Conservation (phyloP, 768 basidiomycete genomes). For the Coprinopsis marcescibilis region DNA sequence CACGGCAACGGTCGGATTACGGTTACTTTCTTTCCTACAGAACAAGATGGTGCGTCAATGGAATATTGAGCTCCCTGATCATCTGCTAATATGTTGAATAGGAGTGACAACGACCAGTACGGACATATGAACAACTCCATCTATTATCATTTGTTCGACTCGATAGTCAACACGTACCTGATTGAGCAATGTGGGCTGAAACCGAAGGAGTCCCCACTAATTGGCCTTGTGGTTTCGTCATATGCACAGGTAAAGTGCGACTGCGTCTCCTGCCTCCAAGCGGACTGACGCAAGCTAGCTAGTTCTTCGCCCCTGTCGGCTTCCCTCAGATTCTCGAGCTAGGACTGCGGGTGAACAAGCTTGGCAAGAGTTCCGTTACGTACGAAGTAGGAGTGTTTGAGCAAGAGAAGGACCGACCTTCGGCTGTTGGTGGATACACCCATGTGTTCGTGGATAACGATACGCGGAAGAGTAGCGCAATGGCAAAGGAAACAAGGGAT, state of each 20-base stretch:
- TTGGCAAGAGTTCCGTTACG: slow-evolving; percentile 71
- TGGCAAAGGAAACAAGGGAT: slow-evolving; percentile 33
- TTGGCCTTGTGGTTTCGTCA: slow-evolving; percentile 77
- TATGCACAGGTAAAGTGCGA: slow-evolving; percentile 49
- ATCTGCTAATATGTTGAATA: slow-evolving; percentile 20
- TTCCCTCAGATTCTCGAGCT: slow-evolving; percentile 70
- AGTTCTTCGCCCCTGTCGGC: slow-evolving; percentile 69
- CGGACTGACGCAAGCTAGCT: background rate
- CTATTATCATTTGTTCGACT: slow-evolving; percentile 81
- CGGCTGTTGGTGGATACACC: slow-evolving; percentile 59
- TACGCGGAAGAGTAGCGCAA: slow-evolving; percentile 50
- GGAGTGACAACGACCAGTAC: slow-evolving; percentile 88
- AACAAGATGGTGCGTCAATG: slow-evolving; percentile 57
- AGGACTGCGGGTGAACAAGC: slow-evolving; percentile 58
- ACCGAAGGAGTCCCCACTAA: slow-evolving; percentile 45
- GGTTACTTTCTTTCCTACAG: slow-evolving; percentile 54
- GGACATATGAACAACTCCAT: slow-evolving; percentile 76
- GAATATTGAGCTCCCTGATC: background rate
- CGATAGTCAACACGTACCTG: slow-evolving; percentile 75
- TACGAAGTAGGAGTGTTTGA: slow-evolving; percentile 79
- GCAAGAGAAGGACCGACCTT: slow-evolving; percentile 32
- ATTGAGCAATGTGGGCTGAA: slow-evolving; percentile 54
- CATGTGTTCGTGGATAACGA: slow-evolving; percentile 75
- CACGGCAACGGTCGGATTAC: slow-evolving; percentile 47
- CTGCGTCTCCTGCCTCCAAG: background rate